Base-by-base conservation (phyloP, 805 yeast species). In the Sugiyamaella marilandica region DNA sequence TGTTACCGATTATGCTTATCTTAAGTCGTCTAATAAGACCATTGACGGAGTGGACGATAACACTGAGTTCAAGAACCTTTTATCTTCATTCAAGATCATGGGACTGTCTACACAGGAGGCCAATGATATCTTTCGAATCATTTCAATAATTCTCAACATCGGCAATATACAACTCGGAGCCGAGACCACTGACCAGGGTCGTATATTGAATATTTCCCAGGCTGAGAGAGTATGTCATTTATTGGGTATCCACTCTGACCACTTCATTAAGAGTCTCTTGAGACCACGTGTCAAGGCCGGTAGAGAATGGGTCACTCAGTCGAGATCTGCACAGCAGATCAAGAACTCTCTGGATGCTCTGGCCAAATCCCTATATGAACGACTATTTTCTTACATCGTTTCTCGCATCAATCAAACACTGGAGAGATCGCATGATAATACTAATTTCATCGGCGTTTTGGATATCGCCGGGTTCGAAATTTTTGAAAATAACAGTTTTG, bases 381-480 rank as follows among this genome's bases (percentile, higher is more conserved):
- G 84, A 43, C 67, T 90, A 8, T 94, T 94, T 71, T 85, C 85
- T 47, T 81, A 74, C 62, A 77, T 94, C 36, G 95, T 94, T 10
- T 77, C 76, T 51, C 78, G 80, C 50, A 87, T 94, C 61, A 95
- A 94, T 65, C 74, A 74, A 2, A 85, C 81, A 49, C 76, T 94
- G 10, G 77, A 70, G 44, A 70, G 73, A 7, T 68, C 73, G 2
- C 62, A 66, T 51, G 68, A 74, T 2, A 69, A 72, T 19, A 60
- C 67, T 11, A 59, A 66, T 14, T 74, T 68, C 14, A 87, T 94
- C 63, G 99, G 99, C 59, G 95, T 94, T 54, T 75, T 94, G 65
- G 99, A 94, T 78, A 94, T 94, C 59, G 95, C 95, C 59, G 99
- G 99, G 2, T 94, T 94, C 71, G 99, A 94, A 69, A 94, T 94